Evolutionary conservation across 371 early-diverging fungal species (phyloP).

Genomic region (Dipsacomyces acuminosporus): DNA sequence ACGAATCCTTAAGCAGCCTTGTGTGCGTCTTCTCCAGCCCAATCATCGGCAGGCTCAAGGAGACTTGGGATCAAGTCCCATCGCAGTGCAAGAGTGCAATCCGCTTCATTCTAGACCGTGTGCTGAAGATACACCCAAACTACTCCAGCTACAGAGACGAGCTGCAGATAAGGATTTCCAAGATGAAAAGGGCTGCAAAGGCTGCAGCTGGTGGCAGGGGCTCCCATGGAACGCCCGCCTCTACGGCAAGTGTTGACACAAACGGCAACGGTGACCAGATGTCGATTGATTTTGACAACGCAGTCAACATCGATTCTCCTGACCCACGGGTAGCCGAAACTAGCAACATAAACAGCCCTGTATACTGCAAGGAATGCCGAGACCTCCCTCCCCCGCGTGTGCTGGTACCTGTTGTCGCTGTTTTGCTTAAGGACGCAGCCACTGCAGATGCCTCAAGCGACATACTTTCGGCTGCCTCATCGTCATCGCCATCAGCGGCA

Average conservation of each 20-base stretch:
- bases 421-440: constrained; percentile 39
- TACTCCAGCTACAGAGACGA: constrained; percentile 34
- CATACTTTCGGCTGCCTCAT: too few relatives aligned
- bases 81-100: constrained; percentile 26
- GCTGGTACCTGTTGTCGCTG: constrained; percentile 39
- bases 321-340: constrained; percentile 28
- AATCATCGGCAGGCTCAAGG: constrained; percentile 17
- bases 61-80: constrained; percentile 31
- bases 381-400: constrained; percentile 35
- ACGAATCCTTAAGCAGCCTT: constrained; percentile 41
- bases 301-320: constrained; percentile 31
- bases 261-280: constrained; percentile 10
- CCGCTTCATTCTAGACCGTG: constrained; percentile 31
- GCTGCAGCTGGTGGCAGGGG: too few relatives aligned
- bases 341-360: constrained; percentile 25
- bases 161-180: constrained; percentile 25
- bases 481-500: constrained; percentile 6
- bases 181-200: background rate
- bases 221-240: too few relatives aligned
- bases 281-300: constrained; percentile 42
- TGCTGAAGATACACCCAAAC: constrained; percentile 39
- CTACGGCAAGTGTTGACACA: background rate
- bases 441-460: constrained; percentile 13
- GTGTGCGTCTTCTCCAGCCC: constrained; percentile 38
- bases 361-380: constrained; percentile 31